phyloP scores from a whole-genome alignment of 2,329 filamentous ascomycete genomes.

The Colletotrichum sp. region DNA sequence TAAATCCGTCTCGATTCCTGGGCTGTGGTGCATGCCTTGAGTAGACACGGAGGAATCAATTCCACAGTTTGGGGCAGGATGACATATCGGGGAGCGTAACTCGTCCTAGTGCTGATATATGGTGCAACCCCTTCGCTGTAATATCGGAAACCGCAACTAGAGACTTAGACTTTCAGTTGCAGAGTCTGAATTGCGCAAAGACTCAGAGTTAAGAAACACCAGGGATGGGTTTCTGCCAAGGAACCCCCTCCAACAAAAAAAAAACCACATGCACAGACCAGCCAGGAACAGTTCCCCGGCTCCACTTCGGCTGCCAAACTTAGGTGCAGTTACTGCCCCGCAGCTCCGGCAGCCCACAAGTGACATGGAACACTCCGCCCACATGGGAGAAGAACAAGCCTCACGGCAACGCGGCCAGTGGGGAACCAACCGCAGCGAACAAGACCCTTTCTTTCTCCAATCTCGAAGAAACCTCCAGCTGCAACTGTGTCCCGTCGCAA shows the following conservation, averaged over 20 bases:
- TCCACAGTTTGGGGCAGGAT: background rate
- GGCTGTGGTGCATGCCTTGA: background rate
- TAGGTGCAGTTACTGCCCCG: background rate
- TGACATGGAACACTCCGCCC: background rate
- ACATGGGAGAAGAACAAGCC: background rate
- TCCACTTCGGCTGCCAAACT: background rate
- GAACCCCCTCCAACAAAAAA: background rate
- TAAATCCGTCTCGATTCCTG: background rate
- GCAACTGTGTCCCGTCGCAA: conserved; percentile 19
- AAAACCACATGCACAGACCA: background rate
- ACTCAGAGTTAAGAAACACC: background rate
- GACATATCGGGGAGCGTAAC: background rate
- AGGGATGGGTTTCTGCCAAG: background rate
- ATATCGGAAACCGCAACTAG: background rate
- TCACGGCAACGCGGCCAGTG: background rate
- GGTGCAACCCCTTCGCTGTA: background rate
- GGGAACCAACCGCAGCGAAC: background rate
- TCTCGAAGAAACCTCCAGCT: background rate
- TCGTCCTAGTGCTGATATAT: background rate
- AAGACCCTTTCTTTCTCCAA: conserved; percentile 5
- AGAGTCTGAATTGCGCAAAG: background rate
- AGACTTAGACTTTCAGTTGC: background rate
- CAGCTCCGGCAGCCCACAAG: background rate
- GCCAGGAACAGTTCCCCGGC: background rate
- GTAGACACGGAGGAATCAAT: background rate